Percentiles rank a stretch among this genome's conserved stretches.
phyloP scores from a whole-genome alignment of 495 filamentous ascomycete species.

The Hypoxylon lienhwacheense region DNA sequence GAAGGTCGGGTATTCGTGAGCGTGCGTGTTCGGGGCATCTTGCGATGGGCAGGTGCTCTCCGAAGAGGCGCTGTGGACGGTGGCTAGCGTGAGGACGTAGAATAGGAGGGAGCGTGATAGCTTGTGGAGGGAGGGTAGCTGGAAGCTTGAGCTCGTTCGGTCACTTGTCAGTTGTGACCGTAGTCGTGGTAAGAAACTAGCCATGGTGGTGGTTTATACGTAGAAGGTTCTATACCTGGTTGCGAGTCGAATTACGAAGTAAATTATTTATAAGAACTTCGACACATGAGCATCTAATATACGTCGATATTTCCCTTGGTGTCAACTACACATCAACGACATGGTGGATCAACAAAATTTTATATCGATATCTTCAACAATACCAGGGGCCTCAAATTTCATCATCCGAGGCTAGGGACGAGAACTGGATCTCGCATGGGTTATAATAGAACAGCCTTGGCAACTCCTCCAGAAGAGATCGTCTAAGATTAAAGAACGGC shows the following conservation, averaged over 20 bases:
- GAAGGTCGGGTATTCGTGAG: constrained; percentile 41
- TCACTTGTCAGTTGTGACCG: neutral
- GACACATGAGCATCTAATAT: neutral
- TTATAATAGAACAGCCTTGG: too few species aligned
- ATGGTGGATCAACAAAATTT: too few species aligned
- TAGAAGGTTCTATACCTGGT: too few species aligned
- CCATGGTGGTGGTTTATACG: neutral
- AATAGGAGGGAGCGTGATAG: neutral
- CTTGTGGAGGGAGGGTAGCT: neutral
- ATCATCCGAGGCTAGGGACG: too few species aligned
- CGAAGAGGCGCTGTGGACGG: neutral
- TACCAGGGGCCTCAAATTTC: too few species aligned
- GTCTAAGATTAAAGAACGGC: too few species aligned
- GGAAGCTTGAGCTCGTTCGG: neutral
- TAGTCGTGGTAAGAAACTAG: neutral
- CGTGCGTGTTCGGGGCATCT: constrained; percentile 42
- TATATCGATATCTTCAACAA: too few species aligned
- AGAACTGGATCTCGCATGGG: too few species aligned
- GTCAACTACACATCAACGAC: too few species aligned
- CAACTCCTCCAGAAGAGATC: too few species aligned
- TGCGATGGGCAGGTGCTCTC: constrained; percentile 23
- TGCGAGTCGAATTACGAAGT: too few species aligned
- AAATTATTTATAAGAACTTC: neutral
- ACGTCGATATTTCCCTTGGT: too few species aligned
- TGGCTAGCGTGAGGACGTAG: neutral